Evolutionary conservation across 768 basidiomycete species (phyloP).

Genomic region (Punctularia strigosozonata): DNA sequence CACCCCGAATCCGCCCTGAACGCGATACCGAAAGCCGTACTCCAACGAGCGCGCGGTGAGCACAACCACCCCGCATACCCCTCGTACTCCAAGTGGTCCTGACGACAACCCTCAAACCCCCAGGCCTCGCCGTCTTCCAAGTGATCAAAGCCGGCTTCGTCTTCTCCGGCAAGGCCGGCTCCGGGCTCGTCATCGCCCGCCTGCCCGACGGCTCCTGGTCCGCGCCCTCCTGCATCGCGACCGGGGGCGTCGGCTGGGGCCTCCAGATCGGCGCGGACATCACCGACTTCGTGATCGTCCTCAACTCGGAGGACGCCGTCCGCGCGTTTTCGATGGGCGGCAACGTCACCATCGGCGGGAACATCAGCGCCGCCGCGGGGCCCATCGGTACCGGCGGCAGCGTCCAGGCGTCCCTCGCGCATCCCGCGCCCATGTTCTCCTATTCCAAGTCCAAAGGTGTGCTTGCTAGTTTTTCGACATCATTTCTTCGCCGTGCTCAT

Average conservation of each 20-base stretch:
- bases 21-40: constrained; percentile 83
- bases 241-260: constrained; percentile 89
- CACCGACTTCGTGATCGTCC: constrained; percentile 91
- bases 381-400: constrained; percentile 93
- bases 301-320: constrained; percentile 94
- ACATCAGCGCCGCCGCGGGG: constrained; percentile 75
- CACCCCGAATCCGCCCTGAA: constrained; percentile 88
- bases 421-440: constrained; percentile 95
- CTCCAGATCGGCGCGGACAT: constrained; percentile 94
- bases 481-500: not conserved
- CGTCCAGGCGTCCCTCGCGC: constrained; percentile 76
- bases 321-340: constrained; percentile 92
- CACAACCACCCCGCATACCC: not conserved
- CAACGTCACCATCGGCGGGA: constrained; percentile 92
- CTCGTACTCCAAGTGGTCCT: not conserved
- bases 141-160: constrained; percentile 91
- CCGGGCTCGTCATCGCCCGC: constrained; percentile 85
- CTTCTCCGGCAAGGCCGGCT: constrained; percentile 91
- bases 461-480: constrained; percentile 8
- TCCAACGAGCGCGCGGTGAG: constrained; percentile 80
- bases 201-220: constrained; percentile 95
- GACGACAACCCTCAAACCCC: not conserved
- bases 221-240: constrained; percentile 94
- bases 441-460: constrained; percentile 91
- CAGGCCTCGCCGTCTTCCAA: constrained; percentile 91